These are phyloP conservation scores for Penicillium angulare DNA, from an alignment of 495 filamentous ascomycete species.

Conservation along the genomic window DNA sequence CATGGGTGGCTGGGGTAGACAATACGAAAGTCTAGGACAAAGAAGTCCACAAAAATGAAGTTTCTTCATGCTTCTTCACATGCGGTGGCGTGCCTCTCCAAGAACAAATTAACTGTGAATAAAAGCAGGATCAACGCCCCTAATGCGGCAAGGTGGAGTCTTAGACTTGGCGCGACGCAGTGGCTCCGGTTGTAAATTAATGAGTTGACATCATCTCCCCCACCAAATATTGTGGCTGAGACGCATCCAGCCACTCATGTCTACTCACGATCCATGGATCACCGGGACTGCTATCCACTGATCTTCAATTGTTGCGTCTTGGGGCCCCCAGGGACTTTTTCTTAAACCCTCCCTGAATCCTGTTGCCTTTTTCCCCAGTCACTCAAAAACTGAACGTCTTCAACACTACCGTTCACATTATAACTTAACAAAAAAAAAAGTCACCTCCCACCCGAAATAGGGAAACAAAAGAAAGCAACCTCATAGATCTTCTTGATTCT, in stretches of 20 bases:
- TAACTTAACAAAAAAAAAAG: neutral
- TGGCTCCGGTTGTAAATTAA: too few relatives aligned
- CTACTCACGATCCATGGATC: constrained; percentile 8
- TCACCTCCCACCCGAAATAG: too few relatives aligned
- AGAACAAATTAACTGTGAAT: neutral
- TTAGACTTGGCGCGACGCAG: neutral
- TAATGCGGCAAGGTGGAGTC: neutral
- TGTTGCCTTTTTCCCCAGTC: constrained; percentile 19
- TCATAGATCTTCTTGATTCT: neutral
- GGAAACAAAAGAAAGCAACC: neutral
- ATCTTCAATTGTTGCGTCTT: constrained; percentile 26
- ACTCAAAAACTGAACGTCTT: neutral
- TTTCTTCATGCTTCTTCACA: constrained; percentile 8
- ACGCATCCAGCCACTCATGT: constrained; percentile 13
- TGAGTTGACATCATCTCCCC: neutral
- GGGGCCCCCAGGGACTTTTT: constrained; percentile 9
- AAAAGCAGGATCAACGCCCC: neutral
- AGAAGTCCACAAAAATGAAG: neutral
- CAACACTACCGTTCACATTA: neutral
- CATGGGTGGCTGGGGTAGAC: too few relatives aligned
- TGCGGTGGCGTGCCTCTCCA: constrained; percentile 5
- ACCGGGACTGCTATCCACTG: constrained; percentile 18
- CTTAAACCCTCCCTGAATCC: constrained; percentile 21
- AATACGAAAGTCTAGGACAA: neutral
- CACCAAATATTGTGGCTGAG: constrained; percentile 1